Evolutionary conservation across 108 stramenopile genomes (phyloP).

Genomic region (Schizochytrium sp.): DNA sequence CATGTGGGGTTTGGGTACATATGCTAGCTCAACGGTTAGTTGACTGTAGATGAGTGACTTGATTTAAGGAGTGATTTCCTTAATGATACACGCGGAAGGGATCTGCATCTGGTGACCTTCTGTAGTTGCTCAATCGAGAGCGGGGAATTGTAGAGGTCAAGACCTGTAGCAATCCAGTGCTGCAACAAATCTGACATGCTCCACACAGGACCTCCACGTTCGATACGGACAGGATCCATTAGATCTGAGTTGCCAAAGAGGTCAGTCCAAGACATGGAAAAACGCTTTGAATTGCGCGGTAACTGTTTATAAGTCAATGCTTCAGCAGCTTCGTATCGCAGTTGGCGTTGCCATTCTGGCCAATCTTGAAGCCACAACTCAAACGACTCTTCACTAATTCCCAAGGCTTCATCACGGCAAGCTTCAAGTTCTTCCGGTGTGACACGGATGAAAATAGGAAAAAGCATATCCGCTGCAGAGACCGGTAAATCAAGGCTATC

Average conservation of each 20-base stretch:
- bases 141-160: slow-evolving; percentile 57
- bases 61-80: too few relatives aligned
- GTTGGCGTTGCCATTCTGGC: slow-evolving; percentile 54
- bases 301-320: neutral
- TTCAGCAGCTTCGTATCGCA: neutral
- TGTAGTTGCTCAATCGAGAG: slow-evolving; percentile 5
- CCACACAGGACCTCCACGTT: slow-evolving; percentile 4
- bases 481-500: slow-evolving; percentile 35
- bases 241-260: slow-evolving; percentile 40
- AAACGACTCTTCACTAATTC: neutral
- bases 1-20: too few relatives aligned
- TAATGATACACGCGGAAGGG: neutral
- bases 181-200: slow-evolving; percentile 22
- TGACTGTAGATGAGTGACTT: too few relatives aligned
- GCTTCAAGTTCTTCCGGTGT: neutral
- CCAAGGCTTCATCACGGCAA: neutral
- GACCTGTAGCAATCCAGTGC: slow-evolving; percentile 33
- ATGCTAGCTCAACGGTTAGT: too few relatives aligned
- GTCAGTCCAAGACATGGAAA: neutral
- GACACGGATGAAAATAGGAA: slow-evolving; percentile 22
- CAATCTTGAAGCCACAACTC: slow-evolving; percentile 37
- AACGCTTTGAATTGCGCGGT: neutral
- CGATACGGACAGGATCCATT: neutral
- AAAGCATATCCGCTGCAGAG: slow-evolving; percentile 26
- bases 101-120: neutral